phyloP scores from a whole-genome alignment of 306 rosid species.

The Acmispon strigosus region DNA sequence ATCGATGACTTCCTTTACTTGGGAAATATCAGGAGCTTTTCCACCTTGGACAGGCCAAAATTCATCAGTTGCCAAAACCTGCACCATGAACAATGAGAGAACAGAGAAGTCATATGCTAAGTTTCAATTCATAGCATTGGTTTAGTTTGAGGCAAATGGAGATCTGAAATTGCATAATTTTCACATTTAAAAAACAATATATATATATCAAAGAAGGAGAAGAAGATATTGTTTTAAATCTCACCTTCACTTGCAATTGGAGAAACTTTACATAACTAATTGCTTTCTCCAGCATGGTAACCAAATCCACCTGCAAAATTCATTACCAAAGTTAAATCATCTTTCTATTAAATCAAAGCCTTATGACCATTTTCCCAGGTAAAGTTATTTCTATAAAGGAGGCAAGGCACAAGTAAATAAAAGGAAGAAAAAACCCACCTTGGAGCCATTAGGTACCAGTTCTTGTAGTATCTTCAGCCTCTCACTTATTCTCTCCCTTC shows the following conservation, averaged over 20 bases:
- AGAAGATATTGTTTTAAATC: conserved; percentile 9
- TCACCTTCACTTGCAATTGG: conserved; percentile 85
- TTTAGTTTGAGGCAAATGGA: background rate
- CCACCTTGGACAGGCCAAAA: conserved; percentile 85
- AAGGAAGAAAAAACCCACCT: conserved; percentile 36
- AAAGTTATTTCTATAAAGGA: background rate
- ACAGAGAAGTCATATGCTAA: background rate
- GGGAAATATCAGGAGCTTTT: conserved; percentile 74
- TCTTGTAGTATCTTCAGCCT: conserved; percentile 71
- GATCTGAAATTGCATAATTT: background rate
- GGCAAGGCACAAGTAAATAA: too few relatives aligned
- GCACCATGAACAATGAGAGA: background rate
- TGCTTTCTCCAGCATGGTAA: conserved; percentile 91
- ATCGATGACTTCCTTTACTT: conserved; percentile 84
- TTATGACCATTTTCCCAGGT: background rate
- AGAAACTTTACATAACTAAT: conserved; percentile 82
- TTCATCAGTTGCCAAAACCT: conserved; percentile 83
- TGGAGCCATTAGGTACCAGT: conserved; percentile 82
- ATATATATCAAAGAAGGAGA: background rate
- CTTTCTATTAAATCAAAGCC: background rate
- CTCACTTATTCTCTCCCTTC: conserved; percentile 89
- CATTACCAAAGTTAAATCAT: background rate
- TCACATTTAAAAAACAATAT: background rate
- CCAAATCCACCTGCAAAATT: conserved; percentile 73
- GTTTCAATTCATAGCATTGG: background rate